These are phyloP conservation scores for Clavulina sp. DNA, from an alignment of 768 basidiomycete genomes.

Conservation along the genomic window DNA sequence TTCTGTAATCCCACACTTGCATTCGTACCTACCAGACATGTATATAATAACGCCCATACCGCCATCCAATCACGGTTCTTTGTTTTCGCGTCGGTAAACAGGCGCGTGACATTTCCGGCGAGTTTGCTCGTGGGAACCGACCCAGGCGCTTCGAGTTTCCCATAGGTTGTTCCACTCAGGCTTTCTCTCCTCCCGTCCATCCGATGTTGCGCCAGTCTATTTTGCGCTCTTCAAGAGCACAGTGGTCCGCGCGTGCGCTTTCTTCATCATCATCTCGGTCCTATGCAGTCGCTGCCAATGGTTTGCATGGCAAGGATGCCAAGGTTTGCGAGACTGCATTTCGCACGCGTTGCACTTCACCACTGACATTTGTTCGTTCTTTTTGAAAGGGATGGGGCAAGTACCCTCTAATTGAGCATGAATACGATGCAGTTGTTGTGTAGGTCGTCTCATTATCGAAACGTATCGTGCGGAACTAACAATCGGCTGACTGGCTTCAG, in stretches of 20 bases:
- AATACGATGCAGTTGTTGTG: slow-evolving; percentile 98
- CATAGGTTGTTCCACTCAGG: too few species aligned
- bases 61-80: too few species aligned
- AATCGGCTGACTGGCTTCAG: slow-evolving; percentile 24
- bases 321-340: slow-evolving; percentile 29
- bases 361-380: slow-evolving; percentile 8
- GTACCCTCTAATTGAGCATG: slow-evolving; percentile 95
- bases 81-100: too few species aligned
- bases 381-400: slow-evolving; percentile 37
- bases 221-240: background rate
- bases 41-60: too few species aligned
- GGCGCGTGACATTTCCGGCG: too few species aligned
- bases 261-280: slow-evolving; percentile 41
- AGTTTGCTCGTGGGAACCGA: too few species aligned
- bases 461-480: too few species aligned
- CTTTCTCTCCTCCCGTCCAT: background rate
- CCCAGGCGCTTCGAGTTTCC: too few species aligned
- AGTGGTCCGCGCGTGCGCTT: slow-evolving; percentile 22
- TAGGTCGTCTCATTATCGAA: slow-evolving; percentile 36
- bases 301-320: slow-evolving; percentile 68
- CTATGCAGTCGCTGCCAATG: slow-evolving; percentile 50
- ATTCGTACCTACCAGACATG: too few species aligned
- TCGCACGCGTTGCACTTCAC: background rate
- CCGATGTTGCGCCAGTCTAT: background rate
- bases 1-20: too few species aligned